phyloP scores from a whole-genome alignment of 2,329 filamentous ascomycete genomes.

The Cylindrodendrum hubeiense region DNA sequence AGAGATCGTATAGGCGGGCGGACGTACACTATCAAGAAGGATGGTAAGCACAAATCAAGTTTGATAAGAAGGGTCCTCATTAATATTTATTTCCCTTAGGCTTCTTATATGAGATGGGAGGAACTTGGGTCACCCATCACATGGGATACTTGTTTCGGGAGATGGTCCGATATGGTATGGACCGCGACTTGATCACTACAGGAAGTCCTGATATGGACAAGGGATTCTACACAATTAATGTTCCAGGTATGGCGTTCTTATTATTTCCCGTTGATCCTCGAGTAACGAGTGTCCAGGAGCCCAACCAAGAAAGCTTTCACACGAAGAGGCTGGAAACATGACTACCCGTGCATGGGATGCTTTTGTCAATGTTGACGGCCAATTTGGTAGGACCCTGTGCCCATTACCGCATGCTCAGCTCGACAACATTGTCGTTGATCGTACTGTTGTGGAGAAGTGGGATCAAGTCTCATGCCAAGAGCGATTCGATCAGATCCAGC shows the following conservation, averaged over 20 bases:
- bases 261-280: slow-evolving; percentile 4
- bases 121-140: slow-evolving; percentile 55
- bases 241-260: slow-evolving; percentile 11
- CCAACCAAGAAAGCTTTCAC: slow-evolving; percentile 33
- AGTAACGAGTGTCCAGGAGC: slow-evolving; percentile 12
- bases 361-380: slow-evolving; percentile 46
- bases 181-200: slow-evolving; percentile 29
- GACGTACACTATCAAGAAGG: slow-evolving; percentile 44
- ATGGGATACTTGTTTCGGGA: slow-evolving; percentile 56
- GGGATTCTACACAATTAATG: slow-evolving; percentile 32
- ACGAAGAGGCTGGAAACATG: slow-evolving; percentile 44
- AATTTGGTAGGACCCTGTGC: slow-evolving; percentile 40
- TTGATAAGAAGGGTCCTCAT: background rate
- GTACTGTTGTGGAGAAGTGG: too few species aligned
- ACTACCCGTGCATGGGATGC: slow-evolving; percentile 37
- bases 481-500: slow-evolving; percentile 45
- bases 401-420: slow-evolving; percentile 37
- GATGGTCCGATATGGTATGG: slow-evolving; percentile 56
- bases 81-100: slow-evolving; percentile 31
- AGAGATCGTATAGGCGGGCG: slow-evolving; percentile 52
- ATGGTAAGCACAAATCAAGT: slow-evolving; percentile 46
- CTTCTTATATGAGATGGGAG: slow-evolving; percentile 56
- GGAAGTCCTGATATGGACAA: slow-evolving; percentile 27
- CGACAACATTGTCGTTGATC: too few species aligned
- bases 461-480: slow-evolving; percentile 41